Evolutionary conservation across 768 basidiomycete species (phyloP).

Genomic region (Mycena venus): DNA sequence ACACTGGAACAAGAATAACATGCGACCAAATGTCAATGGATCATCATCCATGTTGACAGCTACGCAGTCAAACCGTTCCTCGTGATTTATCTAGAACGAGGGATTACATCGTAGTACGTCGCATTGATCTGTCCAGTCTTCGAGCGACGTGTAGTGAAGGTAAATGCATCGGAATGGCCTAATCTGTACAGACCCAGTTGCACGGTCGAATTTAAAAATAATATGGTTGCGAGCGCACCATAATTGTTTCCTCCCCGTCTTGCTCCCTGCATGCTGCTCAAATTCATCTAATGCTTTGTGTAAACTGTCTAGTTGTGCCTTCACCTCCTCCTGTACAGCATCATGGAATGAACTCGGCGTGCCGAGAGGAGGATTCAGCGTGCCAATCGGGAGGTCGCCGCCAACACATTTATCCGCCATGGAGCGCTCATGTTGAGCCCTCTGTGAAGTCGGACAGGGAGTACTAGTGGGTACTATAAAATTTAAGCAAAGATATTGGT

Average conservation of each 20-base stretch:
- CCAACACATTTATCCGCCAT: conserved; percentile 1
- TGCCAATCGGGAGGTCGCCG: background rate
- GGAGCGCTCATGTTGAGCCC: background rate
- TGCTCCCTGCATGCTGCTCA: background rate
- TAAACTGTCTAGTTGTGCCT: background rate
- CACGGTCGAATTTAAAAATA: no score
- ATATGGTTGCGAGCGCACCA: no score
- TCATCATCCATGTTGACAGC: no score
- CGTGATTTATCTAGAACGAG: no score
- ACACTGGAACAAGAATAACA: no score
- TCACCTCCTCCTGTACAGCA: conserved; percentile 3
- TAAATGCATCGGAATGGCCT: no score
- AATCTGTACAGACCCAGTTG: no score
- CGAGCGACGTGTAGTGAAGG: no score
- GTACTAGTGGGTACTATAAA: background rate
- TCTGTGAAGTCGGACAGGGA: background rate
- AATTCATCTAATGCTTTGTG: background rate
- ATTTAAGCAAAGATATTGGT: background rate
- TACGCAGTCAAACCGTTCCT: no score
- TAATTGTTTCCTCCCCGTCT: background rate
- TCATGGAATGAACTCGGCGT: background rate
- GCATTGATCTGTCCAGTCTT: no score
- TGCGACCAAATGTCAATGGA: no score
- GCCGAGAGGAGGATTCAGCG: background rate
- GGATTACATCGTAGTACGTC: no score